Evolutionary conservation across 1,284 basidiomycete genomes (phyloP).

Genomic region (Trichosporon asahii): DNA sequence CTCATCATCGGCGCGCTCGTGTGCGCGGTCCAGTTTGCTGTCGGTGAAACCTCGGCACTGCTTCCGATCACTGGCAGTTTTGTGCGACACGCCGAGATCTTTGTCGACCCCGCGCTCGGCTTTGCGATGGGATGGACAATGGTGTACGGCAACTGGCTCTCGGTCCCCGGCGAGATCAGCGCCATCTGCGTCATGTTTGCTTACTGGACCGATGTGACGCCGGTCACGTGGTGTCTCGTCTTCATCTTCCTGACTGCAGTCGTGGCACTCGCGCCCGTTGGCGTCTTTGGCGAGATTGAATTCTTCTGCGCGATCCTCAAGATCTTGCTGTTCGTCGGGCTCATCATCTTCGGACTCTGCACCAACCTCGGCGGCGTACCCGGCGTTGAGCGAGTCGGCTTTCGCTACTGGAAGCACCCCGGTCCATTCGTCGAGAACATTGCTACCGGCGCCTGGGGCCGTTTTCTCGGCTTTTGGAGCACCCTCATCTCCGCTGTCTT

Average conservation of each 20-base stretch:
- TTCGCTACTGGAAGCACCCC: conserved; percentile 66
- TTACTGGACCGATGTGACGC: conserved; percentile 29
- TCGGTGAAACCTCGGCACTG: conserved; percentile 32
- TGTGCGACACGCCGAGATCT: conserved; percentile 31
- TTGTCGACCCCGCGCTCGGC: conserved; percentile 34
- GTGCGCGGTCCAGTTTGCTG: conserved; percentile 30
- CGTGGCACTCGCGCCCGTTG: conserved; percentile 25
- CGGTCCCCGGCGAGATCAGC: conserved; percentile 30
- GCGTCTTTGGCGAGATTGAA: conserved; percentile 52
- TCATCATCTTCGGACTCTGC: conserved; percentile 61
- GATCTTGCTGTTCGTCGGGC: conserved; percentile 62
- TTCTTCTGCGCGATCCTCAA: conserved; percentile 71
- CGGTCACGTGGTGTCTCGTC: conserved; percentile 24
- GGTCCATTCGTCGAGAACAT: conserved; percentile 54
- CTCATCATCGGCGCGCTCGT: conserved; percentile 29
- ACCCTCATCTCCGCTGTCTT: conserved; percentile 35
- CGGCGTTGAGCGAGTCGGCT: conserved; percentile 52
- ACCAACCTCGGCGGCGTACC: conserved; percentile 55
- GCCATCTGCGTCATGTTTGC: conserved; percentile 30
- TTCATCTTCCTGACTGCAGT: conserved; percentile 22
- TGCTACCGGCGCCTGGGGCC: conserved; percentile 22
- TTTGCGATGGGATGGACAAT: conserved; percentile 39
- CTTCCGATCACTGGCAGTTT: conserved; percentile 33
- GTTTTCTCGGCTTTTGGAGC: conserved; percentile 31
- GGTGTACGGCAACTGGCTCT: conserved; percentile 31